A percentile compares a stretch with the other conserved stretches of the same genome.
phyloP scores from a whole-genome alignment of 495 filamentous ascomycete species.

The Aspergillus sclerotiicarbonarius region DNA sequence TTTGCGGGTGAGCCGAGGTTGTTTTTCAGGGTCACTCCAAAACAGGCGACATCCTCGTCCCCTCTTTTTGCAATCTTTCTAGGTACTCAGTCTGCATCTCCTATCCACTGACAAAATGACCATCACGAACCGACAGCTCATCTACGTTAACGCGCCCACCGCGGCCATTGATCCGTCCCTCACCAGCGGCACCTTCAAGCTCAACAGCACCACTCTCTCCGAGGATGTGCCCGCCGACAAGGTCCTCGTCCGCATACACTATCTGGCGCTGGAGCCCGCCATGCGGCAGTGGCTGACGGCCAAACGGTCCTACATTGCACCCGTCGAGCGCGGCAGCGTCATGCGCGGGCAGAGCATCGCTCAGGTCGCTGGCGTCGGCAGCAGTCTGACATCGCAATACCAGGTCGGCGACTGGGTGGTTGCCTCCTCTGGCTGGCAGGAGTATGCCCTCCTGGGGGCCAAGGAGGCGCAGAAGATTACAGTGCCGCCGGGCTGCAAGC shows the following conservation, averaged over 20 bases:
- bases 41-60: neutral
- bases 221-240: conserved; percentile 54
- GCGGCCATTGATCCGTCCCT: conserved; percentile 43
- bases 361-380: conserved; percentile 50
- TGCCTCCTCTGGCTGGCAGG: conserved; percentile 58
- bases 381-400: conserved; percentile 36
- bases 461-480: conserved; percentile 43
- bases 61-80: neutral
- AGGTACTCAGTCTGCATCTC: neutral
- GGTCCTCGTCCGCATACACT: conserved; percentile 63
- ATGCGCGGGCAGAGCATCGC: conserved; percentile 65
- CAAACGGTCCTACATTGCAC: conserved; percentile 63
- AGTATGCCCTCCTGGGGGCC: conserved; percentile 53
- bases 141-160: conserved; percentile 40
- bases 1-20: conserved; percentile 3
- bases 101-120: conserved; percentile 26
- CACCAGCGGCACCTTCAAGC: conserved; percentile 51
- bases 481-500: conserved; percentile 45
- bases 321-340: conserved; percentile 61
- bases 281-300: conserved; percentile 75
- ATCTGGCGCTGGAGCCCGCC: conserved; percentile 78
- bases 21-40: neutral
- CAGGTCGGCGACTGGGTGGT: conserved; percentile 52
- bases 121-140: conserved; percentile 37
- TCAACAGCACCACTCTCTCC: conserved; percentile 46